Evolutionary conservation across 2,329 filamentous ascomycete species (phyloP).

Genomic region (Penicillium sp.): DNA sequence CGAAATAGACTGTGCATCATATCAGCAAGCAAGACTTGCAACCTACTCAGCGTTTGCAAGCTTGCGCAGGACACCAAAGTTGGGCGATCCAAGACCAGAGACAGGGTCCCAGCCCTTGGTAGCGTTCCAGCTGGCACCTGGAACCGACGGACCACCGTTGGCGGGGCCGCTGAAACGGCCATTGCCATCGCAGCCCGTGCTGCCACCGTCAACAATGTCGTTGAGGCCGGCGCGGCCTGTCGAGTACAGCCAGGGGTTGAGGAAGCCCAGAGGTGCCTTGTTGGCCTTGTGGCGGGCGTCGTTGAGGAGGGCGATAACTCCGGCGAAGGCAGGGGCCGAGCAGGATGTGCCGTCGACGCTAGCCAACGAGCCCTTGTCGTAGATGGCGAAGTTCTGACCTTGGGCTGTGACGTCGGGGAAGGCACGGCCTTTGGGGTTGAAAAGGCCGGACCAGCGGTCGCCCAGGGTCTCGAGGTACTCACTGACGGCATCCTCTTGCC

Average conservation of each 20-base stretch:
- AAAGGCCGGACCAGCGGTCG: conserved; percentile 26
- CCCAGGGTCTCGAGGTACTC: conserved; percentile 34
- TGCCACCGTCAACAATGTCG: conserved; percentile 50
- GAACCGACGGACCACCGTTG: conserved; percentile 42
- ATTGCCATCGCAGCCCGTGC: conserved; percentile 47
- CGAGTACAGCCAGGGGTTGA: conserved; percentile 61
- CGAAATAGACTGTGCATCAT: background rate
- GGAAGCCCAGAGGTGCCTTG: conserved; percentile 53
- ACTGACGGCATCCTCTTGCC: conserved; percentile 36
- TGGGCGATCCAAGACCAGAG: conserved; percentile 31
- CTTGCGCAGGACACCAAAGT: conserved; percentile 5
- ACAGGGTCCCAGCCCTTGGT: conserved; percentile 43
- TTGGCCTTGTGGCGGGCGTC: conserved; percentile 55
- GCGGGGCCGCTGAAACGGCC: conserved; percentile 42
- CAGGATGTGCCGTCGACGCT: conserved; percentile 46
- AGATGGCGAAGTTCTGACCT: conserved; percentile 33
- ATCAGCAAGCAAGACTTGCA: background rate
- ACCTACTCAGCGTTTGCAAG: conserved; percentile 1
- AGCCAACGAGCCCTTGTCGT: conserved; percentile 28
- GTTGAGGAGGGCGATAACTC: conserved; percentile 61
- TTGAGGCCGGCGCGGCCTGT: conserved; percentile 44
- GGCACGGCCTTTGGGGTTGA: conserved; percentile 37
- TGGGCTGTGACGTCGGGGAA: conserved; percentile 45
- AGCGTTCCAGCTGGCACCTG: conserved; percentile 52
- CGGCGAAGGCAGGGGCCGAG: conserved; percentile 58